These are phyloP conservation scores for Boletus coccyginus DNA, from an alignment of 768 basidiomycete genomes.

Conservation along the genomic window DNA sequence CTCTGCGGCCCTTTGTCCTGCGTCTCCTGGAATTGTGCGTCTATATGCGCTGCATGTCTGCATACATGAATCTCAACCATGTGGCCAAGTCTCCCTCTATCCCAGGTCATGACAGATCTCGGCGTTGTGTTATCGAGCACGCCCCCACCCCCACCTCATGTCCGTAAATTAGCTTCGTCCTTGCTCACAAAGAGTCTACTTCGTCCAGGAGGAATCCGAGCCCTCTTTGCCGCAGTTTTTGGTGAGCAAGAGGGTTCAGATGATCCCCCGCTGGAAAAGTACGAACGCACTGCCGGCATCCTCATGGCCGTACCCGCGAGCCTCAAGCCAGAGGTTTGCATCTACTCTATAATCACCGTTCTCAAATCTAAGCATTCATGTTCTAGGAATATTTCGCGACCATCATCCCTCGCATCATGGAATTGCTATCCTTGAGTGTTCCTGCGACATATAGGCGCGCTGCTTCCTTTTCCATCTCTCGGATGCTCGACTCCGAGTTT, in stretches of 20 bases:
- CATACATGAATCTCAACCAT: conserved; percentile 8
- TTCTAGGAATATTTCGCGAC: conserved; percentile 58
- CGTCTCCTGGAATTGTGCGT: conserved; percentile 65
- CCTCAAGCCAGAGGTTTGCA: conserved; percentile 52
- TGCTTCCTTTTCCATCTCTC: conserved; percentile 66
- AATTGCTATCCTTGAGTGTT: conserved; percentile 40
- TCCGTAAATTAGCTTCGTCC: conserved; percentile 56
- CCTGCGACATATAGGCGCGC: conserved; percentile 50
- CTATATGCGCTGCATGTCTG: conserved; percentile 12
- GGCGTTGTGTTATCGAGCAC: conserved; percentile 53
- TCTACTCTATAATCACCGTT: background rate
- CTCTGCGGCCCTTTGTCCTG: conserved; percentile 49
- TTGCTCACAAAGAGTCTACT: conserved; percentile 70
- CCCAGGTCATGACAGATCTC: conserved; percentile 63
- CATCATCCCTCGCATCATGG: conserved; percentile 55
- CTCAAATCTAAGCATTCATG: background rate
- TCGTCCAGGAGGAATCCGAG: conserved; percentile 66
- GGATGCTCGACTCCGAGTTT: conserved; percentile 48
- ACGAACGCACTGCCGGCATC: conserved; percentile 68
- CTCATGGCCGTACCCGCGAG: conserved; percentile 60
- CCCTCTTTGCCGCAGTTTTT: conserved; percentile 67
- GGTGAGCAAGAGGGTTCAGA: conserved; percentile 54
- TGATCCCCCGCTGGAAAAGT: conserved; percentile 60
- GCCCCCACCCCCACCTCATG: conserved; percentile 44
- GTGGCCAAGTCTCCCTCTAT: conserved; percentile 50